Evolutionary conservation across 306 rosid genomes (phyloP).

Genomic region (Prunus kanzakura): DNA sequence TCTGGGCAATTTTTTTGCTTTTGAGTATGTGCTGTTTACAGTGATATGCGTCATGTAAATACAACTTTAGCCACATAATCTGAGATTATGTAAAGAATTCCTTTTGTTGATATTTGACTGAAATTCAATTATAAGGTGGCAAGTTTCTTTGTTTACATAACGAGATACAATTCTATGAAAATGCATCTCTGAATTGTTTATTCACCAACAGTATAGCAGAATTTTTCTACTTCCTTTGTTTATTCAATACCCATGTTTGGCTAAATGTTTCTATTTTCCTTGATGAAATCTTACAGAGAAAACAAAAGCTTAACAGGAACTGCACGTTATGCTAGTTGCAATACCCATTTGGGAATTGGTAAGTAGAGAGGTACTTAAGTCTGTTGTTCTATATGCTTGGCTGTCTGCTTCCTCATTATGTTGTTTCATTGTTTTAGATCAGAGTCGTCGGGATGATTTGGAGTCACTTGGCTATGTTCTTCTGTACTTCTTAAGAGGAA

Average conservation of each 20-base stretch:
- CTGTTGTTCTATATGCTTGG: background rate
- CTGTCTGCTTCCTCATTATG: background rate
- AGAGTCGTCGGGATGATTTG: constrained; percentile 88
- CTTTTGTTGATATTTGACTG: no score
- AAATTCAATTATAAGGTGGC: no score
- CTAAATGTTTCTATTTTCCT: background rate
- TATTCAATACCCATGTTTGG: background rate
- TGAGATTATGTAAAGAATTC: no score
- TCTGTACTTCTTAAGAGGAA: constrained; percentile 83
- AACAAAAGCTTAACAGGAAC: constrained; percentile 85
- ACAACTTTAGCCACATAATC: no score
- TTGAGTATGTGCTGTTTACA: background rate
- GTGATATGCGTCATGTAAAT: background rate
- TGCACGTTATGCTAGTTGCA: constrained; percentile 88
- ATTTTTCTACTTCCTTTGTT: constrained; percentile 7
- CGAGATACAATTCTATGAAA: no score
- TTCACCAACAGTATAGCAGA: no score
- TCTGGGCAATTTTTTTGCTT: constrained; percentile 9
- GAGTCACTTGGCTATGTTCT: constrained; percentile 90
- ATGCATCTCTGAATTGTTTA: no score
- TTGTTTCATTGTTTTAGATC: constrained; percentile 43
- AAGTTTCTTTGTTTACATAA: no score
- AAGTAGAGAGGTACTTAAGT: constrained; percentile 9
- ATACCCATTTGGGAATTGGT: constrained; percentile 86
- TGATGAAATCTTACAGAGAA: constrained; percentile 46